Evolutionary conservation across 345 rosid species (phyloP), one percentile per base, ranked within the genome.

Genomic region (Pistacia vera): DNA sequence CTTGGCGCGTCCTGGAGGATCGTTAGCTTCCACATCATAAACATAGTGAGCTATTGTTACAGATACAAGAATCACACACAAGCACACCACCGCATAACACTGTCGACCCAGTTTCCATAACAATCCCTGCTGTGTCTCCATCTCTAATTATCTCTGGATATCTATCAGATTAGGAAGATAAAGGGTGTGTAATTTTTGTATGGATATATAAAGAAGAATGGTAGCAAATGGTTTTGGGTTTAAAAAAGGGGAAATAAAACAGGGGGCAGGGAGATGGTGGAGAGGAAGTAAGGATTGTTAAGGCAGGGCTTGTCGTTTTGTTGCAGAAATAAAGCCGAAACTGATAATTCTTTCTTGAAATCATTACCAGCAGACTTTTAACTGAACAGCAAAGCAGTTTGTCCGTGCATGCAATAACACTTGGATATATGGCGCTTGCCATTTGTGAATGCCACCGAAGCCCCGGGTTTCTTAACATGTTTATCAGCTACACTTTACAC

Each of bases 21-120:
- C 79, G 5, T 30, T 65, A 0, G 33, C 48, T 12, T 63, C 73
- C 22, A 28, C 66, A 36, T 25, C 70, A 59, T 8, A 44, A 38
- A 75, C 66, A 51, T 20, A 76, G 57, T 65, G 79, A 69, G 68
- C 84, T 16, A 85, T 33, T 3, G 84, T 56, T 8, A 66, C 80
- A 2, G 81, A 63, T 22, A 72, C 77, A 13, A 87, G 51, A 20
- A 83, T 18, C 63, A 63, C 60, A 3, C 87, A 77, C 68, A 85
- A 66, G 54, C 83, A 82, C 33, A 80, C 22, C 25, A 82, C 79
- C 2, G 82, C 86, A 35, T 85, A 85, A 76, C 86, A 80, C 44
- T 73, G 81, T 6, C 87, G 81, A 5, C 79, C 80, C 59, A 87
- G 8, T 55, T 64, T 81, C 70, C 79, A 81, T 11, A 83, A 35